These are phyloP conservation scores for Ogataea hybrid DNA, from an alignment of 1,139 yeast genomes.

Conservation along the genomic window DNA sequence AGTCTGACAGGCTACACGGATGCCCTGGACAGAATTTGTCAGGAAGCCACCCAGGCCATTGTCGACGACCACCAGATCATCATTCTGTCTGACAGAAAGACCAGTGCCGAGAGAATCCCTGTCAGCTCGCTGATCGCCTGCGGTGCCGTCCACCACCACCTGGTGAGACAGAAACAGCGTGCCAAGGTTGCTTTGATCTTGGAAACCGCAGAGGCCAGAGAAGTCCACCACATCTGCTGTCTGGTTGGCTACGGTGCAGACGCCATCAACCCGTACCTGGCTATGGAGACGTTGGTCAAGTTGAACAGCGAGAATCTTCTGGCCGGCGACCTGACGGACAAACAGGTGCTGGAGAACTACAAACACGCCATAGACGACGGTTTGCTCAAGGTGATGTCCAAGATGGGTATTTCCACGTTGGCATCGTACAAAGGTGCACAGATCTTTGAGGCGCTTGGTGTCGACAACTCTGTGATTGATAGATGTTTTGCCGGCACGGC, in stretches of 20 bases:
- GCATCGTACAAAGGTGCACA: slow-evolving; percentile 99
- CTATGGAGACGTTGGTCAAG: slow-evolving; percentile 82
- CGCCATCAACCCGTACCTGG: slow-evolving; percentile 91
- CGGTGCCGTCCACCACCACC: slow-evolving; percentile 96
- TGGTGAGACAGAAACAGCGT: slow-evolving; percentile 94
- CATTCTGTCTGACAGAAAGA: slow-evolving; percentile 68
- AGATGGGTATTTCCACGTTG: slow-evolving; percentile 98
- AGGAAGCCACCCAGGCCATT: slow-evolving; percentile 84
- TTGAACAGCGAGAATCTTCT: slow-evolving; percentile 81
- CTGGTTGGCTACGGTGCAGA: slow-evolving; percentile 97
- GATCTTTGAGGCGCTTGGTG: slow-evolving; percentile 94
- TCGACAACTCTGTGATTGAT: slow-evolving; percentile 93
- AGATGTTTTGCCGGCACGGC: slow-evolving; percentile 97
- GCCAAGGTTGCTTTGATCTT: slow-evolving; percentile 88
- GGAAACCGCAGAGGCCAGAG: slow-evolving; percentile 97
- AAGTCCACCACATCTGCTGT: slow-evolving; percentile 94
- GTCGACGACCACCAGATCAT: slow-evolving; percentile 72
- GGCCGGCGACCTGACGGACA: slow-evolving; percentile 55
- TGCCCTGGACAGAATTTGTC: slow-evolving; percentile 84
- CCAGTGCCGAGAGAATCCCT: slow-evolving; percentile 64
- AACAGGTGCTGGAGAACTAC: slow-evolving; percentile 68
- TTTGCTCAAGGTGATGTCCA: slow-evolving; percentile 94
- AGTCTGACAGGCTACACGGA: slow-evolving; percentile 84
- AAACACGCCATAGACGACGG: slow-evolving; percentile 85
- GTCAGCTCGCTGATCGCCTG: slow-evolving; percentile 90